These are phyloP conservation scores for Aciculoconidium aculeatum DNA, from an alignment of 805 yeast genomes.

Conservation along the genomic window DNA sequence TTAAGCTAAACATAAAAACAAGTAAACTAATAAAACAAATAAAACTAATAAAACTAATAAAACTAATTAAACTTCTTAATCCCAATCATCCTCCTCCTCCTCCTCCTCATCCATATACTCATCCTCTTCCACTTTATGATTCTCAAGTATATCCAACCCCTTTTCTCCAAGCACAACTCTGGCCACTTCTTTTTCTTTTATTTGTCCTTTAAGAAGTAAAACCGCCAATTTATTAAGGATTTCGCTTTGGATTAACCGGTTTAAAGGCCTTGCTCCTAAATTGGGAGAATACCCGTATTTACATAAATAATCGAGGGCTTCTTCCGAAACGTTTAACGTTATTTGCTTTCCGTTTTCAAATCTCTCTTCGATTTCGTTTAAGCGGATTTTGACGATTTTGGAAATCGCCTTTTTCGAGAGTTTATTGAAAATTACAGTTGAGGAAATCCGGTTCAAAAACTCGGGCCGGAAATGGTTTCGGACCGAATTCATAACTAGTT, in stretches of 20 bases:
- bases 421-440: constrained; percentile 89
- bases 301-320: constrained; percentile 77
- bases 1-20: too few relatives aligned
- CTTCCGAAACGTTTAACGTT: constrained; percentile 63
- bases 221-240: constrained; percentile 85
- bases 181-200: constrained; percentile 85
- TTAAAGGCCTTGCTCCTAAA: constrained; percentile 95
- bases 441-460: constrained; percentile 91
- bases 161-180: constrained; percentile 49
- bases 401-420: constrained; percentile 86
- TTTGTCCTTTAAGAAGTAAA: constrained; percentile 80
- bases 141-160: constrained; percentile 77
- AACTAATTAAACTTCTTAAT: constrained; percentile 2
- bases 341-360: constrained; percentile 82
- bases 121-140: constrained; percentile 58
- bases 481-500: constrained; percentile 77
- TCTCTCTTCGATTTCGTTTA: constrained; percentile 78
- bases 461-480: constrained; percentile 93
- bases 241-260: constrained; percentile 84
- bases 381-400: constrained; percentile 82
- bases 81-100: constrained; percentile 50
- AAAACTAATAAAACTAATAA: too few relatives aligned
- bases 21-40: too few relatives aligned
- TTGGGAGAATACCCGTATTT: constrained; percentile 86
- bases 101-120: constrained; percentile 50